These are phyloP conservation scores for Paramecium pentaurelia DNA, from an alignment of 73 alveolate genomes.

Conservation along the genomic window DNA sequence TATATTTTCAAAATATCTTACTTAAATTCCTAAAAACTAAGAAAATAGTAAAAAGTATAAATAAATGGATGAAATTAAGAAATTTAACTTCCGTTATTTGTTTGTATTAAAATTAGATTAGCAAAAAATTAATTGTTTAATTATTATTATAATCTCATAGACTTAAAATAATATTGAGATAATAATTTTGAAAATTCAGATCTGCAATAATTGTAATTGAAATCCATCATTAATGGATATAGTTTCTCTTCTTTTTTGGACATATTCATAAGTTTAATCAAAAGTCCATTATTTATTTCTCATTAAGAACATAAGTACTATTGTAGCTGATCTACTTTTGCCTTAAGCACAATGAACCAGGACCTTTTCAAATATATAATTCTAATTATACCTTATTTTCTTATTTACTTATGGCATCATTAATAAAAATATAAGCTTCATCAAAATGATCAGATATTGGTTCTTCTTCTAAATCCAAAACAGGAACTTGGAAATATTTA, in stretches of 20 bases:
- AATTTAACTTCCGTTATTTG: neutral
- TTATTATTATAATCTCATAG: neutral
- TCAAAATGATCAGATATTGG: slow-evolving; percentile 48
- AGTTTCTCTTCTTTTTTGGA: slow-evolving; percentile 68
- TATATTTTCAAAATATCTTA: neutral
- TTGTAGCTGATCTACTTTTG: slow-evolving; percentile 77
- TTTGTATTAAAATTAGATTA: neutral
- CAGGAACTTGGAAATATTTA: slow-evolving; percentile 23
- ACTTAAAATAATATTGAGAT: neutral
- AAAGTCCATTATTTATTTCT: slow-evolving; percentile 62
- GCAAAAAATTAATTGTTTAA: neutral
- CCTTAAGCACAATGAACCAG: slow-evolving; percentile 92
- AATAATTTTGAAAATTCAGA: neutral
- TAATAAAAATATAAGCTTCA: slow-evolving; percentile 53
- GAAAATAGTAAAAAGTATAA: neutral
- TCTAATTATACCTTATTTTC: neutral
- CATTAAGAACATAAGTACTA: slow-evolving; percentile 80
- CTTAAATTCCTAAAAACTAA: neutral
- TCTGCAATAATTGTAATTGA: neutral
- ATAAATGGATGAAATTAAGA: slow-evolving; percentile 1
- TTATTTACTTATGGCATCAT: neutral
- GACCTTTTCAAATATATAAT: slow-evolving; percentile 5
- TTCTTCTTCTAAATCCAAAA: slow-evolving; percentile 48
- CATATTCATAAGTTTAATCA: slow-evolving; percentile 71
- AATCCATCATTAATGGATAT: slow-evolving; percentile 84